Evolutionary conservation across 306 rosid genomes (phyloP), one percentile per base, ranked within the genome.

Genomic region (Psophocarpus tetragonolobus): DNA sequence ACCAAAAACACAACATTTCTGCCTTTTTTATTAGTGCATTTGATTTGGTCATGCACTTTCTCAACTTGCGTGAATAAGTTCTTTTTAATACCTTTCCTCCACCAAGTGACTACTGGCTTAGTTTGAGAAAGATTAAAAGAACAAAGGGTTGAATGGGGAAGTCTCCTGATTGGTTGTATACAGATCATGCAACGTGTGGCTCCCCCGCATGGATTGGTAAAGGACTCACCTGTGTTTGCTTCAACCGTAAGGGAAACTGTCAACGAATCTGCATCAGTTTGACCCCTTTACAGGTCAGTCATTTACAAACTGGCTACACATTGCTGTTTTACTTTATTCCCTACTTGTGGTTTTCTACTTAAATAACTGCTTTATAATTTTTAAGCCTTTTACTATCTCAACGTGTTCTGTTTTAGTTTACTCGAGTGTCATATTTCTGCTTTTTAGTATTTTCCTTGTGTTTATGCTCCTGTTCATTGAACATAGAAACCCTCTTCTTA

Each of bases 181-280:
- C 88, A 89, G 98, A 88, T 82, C 79, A 90, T 85, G 79, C 85
- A 70, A 75, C 90, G 18, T 87, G 87, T 69, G 97, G 85, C 21
- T 57, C 93, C 21, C 90, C 94, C 4, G 70, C 88, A 14, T 89
- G 96, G 96, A 93, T 93, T 69, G 96, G 91, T 21, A 93, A 89
- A 80, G 97, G 98, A 54, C 89, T 93, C 58, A 88, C 91, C 62
- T 89, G 97, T 84, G 97, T 91, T 79, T 93, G 98, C 87, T 93
- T 93, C 91, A 91, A 88, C 87, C 81, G 88, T 39, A 91, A 84
- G 87, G 98, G 96, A 83, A 85, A 73, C 64, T 86, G 83, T 63
- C 88, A 91, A 36, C 78, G 89, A 38, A 71, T 93, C 74, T 90
- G 90, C 85, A 71, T 86, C 35, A 88, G 68, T 84, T 82, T 89